phyloP scores from a whole-genome alignment of 176 grass and related monocot species.

The Carex kokanica region DNA sequence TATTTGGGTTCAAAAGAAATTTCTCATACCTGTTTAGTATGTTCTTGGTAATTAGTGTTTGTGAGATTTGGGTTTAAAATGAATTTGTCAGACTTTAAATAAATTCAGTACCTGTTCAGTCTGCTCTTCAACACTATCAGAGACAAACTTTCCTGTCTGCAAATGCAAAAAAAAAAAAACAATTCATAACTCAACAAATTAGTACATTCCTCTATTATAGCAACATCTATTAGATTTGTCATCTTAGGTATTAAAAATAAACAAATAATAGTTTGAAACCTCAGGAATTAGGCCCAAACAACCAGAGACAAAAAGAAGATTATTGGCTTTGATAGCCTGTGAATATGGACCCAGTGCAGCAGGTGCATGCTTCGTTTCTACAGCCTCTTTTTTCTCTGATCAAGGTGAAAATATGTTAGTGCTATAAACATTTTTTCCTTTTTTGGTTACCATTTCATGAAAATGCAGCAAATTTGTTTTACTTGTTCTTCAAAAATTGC shows the following conservation, averaged over 20 bases:
- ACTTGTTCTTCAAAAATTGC: neutral
- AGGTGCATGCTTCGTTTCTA: constrained; percentile 79
- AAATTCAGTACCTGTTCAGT: constrained; percentile 39
- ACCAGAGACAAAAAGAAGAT: constrained; percentile 93
- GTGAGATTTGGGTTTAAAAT: neutral
- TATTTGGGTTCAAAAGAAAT: neutral
- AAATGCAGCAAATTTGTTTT: neutral
- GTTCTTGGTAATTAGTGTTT: neutral
- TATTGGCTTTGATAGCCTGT: constrained; percentile 92
- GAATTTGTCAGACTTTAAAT: neutral
- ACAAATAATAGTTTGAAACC: constrained; percentile 37
- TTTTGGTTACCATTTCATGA: neutral
- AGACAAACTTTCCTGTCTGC: constrained; percentile 84
- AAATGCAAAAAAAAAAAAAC: constrained; percentile 26
- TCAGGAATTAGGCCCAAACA: constrained; percentile 86
- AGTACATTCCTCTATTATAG: neutral
- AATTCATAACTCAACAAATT: neutral
- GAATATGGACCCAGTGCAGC: constrained; percentile 93
- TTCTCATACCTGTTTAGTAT: neutral
- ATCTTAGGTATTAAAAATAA: neutral
- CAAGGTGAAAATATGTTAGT: neutral
- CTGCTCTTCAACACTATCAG: constrained; percentile 81
- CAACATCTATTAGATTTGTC: neutral
- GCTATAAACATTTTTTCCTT: neutral
- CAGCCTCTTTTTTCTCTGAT: constrained; percentile 64